Base-by-base conservation (phyloP, 78 protist genomes). In the Dictyostelium capitatum region DNA sequence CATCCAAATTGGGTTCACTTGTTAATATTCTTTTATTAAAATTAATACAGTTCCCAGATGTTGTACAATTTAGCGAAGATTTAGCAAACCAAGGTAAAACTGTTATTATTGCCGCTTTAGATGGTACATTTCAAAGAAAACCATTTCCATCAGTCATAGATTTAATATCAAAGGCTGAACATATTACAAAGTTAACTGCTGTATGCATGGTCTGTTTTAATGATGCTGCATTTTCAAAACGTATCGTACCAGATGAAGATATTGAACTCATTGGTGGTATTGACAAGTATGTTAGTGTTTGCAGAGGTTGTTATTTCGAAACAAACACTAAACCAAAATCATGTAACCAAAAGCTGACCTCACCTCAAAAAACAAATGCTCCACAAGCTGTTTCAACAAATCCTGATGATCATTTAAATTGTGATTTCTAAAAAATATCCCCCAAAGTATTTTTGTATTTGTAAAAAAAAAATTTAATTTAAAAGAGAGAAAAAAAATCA, bases 101-200 rank as follows among this genome's bases (percentile, higher is more conserved):
- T 7, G 98, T 98, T 12, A 91, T 98, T 20, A 96, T 98, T 25
- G 90, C 98, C 3, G 98, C 99, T 9, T 89, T 98, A 3, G 98
- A 97, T 69, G 99, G 98, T 6, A 94, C 96, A 6, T 97, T 92
- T 94, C 96, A 89, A 65, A 80, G 98, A 41, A 83, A 91, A 73
- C 85, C 98, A 9, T 98, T 97, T 28, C 87, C 83, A 10, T 12
- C 84, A 0, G 95, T 97, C 12, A 19, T 95, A 11, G 90, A 96
- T 15, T 90, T 98, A 23, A 69, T 98, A 2, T 97, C 98, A 14
- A 65, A 92, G 41, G 83, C 97, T 11, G 99, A 98, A 78, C 25
- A 20, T 47, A 96, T 98, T 48, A 79, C 80, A 57, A 98, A 98
- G 73, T 72, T 98, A 12, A 54, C 84, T 4, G 98, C 98, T 19